These are phyloP conservation scores for Colletotrichum sp. DNA, from an alignment of 2,329 filamentous ascomycete genomes.

Conservation along the genomic window DNA sequence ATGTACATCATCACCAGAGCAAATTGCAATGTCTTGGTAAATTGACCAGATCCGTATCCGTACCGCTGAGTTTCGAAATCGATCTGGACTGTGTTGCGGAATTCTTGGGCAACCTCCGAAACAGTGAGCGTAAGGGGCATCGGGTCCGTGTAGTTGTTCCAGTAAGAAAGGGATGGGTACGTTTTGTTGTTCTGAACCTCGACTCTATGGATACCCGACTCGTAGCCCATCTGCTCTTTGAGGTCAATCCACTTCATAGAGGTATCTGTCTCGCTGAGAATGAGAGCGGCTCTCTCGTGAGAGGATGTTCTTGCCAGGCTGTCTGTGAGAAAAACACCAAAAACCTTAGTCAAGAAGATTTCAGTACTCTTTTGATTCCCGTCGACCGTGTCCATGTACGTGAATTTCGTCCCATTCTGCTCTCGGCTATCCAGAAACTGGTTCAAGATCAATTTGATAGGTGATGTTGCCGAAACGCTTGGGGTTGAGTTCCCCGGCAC, in stretches of 20 bases:
- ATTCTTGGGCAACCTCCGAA: neutral
- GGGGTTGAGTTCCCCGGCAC: neutral
- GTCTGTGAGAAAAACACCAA: neutral
- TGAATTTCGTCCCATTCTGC: neutral
- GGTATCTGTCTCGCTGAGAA: accelerated
- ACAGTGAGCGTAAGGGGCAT: neutral
- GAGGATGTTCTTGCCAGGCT: neutral
- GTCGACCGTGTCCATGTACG: neutral
- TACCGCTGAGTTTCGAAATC: neutral
- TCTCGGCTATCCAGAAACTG: neutral
- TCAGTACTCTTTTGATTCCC: neutral
- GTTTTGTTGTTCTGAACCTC: neutral
- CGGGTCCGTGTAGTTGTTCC: neutral
- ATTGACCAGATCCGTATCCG: constrained; percentile 3
- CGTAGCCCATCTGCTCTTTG: neutral
- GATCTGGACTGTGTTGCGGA: neutral
- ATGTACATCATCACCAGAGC: neutral
- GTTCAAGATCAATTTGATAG: neutral
- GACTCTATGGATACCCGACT: neutral
- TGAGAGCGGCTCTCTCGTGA: neutral
- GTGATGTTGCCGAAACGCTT: neutral
- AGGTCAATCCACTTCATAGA: neutral
- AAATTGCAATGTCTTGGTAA: neutral
- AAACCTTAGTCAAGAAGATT: neutral
- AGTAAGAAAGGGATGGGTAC: neutral